Evolutionary conservation across 2,329 filamentous ascomycete genomes (phyloP), one percentile per base, ranked within the genome.

Genomic region (Fusarium lyarnte): DNA sequence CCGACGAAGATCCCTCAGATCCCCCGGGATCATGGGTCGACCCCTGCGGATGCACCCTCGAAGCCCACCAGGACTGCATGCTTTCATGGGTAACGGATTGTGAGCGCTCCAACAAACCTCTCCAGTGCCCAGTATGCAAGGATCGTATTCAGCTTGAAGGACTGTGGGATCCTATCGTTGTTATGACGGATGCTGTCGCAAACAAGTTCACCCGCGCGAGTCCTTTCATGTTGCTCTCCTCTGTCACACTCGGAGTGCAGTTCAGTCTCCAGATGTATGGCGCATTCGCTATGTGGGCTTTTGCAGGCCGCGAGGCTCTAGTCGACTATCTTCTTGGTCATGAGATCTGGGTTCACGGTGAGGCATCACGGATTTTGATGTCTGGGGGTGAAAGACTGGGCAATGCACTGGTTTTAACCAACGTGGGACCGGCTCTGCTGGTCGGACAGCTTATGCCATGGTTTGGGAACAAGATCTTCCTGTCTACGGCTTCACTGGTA

Each of bases 11-110:
- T 31, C 85, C 89, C 42, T 81, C 79, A 14, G 81, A 83, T 25
- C 78, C 85, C 13, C 85, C 87, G 8, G 80, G 82, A 49, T 81
- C 84, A 60, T 99, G 96, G 95, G 91, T 94, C 47, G 93, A 92
- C 60, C 95, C 96, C 4, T 99, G 96, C 80, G 92, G 92, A 1
- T 99, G 96, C 82, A 94, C 93, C 17, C 87, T 99, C 42, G 93
- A 93, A 62, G 96, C 95, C 3, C 96, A 99, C 80, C 94, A 98
- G 80, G 89, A 90, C 67, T 97, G 95, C 80, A 87, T 98, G 73
- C 86, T 98, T 42, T 92, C 94, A 77, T 99, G 95, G 95, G 92
- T 98, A 23, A 92, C 93, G n/a, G 94, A 97, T 79, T 89, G 94
- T 78, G 94, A 98, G 82, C 87, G 82, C 66, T 81, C 88, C 79